phyloP scores from a whole-genome alignment of 2,329 filamentous ascomycete species.

The Fusarium musae region DNA sequence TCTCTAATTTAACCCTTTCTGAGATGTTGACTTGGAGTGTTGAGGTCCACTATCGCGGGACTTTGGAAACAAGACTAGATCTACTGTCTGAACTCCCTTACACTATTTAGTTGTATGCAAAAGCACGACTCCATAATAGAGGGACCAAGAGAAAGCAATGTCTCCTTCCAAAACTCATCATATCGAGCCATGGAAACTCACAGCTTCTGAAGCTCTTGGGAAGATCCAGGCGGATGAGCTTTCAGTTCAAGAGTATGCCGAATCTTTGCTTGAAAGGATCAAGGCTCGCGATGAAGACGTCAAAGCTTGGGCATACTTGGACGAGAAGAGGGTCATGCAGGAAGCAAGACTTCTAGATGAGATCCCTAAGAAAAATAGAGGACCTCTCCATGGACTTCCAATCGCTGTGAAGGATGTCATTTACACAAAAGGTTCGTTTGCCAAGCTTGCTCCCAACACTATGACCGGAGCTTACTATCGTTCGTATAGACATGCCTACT shows the following conservation, averaged over 20 bases:
- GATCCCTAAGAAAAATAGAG: constrained; percentile 59
- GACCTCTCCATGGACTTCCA: constrained; percentile 67
- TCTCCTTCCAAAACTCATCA: constrained; percentile 19
- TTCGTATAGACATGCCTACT: constrained; percentile 64
- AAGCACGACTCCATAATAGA: background rate
- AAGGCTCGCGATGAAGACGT: constrained; percentile 56
- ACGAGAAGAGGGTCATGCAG: constrained; percentile 56
- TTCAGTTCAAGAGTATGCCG: constrained; percentile 62
- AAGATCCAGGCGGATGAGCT: constrained; percentile 55
- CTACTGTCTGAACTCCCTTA: background rate
- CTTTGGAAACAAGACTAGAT: constrained; percentile 2
- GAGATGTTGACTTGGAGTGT: background rate
- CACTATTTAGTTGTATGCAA: background rate
- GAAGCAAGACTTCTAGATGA: constrained; percentile 63
- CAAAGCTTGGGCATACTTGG: constrained; percentile 63
- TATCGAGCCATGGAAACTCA: constrained; percentile 45
- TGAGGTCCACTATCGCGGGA: background rate
- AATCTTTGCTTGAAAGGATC: constrained; percentile 59
- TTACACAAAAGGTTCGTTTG: constrained; percentile 60
- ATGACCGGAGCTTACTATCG: background rate
- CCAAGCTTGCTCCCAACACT: background rate
- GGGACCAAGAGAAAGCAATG: constrained; percentile 10
- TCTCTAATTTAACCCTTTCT: background rate
- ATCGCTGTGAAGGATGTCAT: constrained; percentile 71
- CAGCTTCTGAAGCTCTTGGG: constrained; percentile 56